Percentiles rank a stretch among this genome's conserved stretches.
phyloP scores from a whole-genome alignment of 2,329 filamentous ascomycete species.

The Grosmannia serpens region DNA sequence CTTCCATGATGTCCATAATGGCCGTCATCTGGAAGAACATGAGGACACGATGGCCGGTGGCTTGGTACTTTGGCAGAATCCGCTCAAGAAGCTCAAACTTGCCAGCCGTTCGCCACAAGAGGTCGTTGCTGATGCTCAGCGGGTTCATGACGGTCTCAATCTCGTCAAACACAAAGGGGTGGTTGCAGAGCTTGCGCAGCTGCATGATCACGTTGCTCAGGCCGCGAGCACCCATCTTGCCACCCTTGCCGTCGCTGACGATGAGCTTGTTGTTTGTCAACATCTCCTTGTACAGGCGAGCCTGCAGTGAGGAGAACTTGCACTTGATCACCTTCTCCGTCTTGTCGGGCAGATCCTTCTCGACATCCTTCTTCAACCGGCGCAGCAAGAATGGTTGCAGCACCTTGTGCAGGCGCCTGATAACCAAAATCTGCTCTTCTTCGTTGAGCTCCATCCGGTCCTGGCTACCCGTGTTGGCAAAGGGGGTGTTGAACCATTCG shows the following conservation, averaged over 20 bases:
- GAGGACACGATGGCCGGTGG: constrained; percentile 83
- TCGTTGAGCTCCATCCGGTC: constrained; percentile 98
- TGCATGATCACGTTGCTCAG: constrained; percentile 99
- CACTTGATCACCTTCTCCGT: constrained; percentile 99
- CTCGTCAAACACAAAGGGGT: constrained; percentile 96
- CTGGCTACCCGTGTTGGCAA: constrained; percentile 93
- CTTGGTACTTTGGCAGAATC: constrained; percentile 84
- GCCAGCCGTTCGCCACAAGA: constrained; percentile 88
- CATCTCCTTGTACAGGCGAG: constrained; percentile 94
- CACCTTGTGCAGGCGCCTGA: constrained; percentile 96
- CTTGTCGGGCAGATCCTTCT: constrained; percentile 97
- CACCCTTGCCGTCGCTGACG: constrained; percentile 89
- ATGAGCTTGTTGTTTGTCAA: constrained; percentile 89
- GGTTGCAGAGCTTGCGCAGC: constrained; percentile 94
- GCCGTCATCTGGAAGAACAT: constrained; percentile 99
- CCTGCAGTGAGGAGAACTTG: constrained; percentile 89
- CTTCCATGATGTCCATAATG: constrained; percentile 99
- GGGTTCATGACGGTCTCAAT: constrained; percentile 99
- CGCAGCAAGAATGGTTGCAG: constrained; percentile 91
- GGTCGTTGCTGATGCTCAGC: constrained; percentile 73
- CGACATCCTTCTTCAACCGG: constrained; percentile 98
- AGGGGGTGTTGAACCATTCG: constrained; percentile 99
- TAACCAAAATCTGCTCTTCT: constrained; percentile 98
- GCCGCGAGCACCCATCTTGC: constrained; percentile 86
- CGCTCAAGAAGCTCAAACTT: constrained; percentile 96